Evolutionary conservation across 805 yeast species (phyloP).

Genomic region (Pichia sporocuriosa): DNA sequence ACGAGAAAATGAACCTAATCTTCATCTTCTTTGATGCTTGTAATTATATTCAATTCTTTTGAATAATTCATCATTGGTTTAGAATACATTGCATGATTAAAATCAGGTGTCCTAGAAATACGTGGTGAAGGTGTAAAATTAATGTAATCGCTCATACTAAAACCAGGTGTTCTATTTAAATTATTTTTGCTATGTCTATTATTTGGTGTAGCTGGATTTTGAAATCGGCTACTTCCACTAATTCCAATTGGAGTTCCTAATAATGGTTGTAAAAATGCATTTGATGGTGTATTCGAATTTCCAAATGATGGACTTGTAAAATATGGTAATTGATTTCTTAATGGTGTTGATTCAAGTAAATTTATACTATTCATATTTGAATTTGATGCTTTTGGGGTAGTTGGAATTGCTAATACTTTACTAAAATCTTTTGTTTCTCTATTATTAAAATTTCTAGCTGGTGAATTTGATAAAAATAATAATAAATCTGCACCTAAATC

Average conservation of each 20-base stretch:
- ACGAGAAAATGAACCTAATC: too few species aligned
- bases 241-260: conserved; percentile 17
- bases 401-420: conserved; percentile 17
- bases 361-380: conserved; percentile 13
- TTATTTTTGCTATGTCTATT: conserved; percentile 8
- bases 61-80: conserved; percentile 20
- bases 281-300: conserved; percentile 10
- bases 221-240: conserved; percentile 11
- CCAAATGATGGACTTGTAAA: conserved; percentile 11
- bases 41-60: conserved; percentile 20
- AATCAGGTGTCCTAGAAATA: conserved; percentile 33
- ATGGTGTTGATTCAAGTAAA: conserved; percentile 24
- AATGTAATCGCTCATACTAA: conserved; percentile 78
- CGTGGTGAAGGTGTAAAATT: conserved; percentile 70
- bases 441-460: conserved; percentile 30
- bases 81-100: conserved; percentile 6
- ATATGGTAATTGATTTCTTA: conserved; percentile 17
- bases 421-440: conserved; percentile 8
- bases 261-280: conserved; percentile 10
- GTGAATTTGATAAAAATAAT: conserved; percentile 78
- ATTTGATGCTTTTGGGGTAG: conserved; percentile 25
- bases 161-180: conserved; percentile 51
- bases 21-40: conserved; percentile 7
- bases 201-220: conserved; percentile 30
- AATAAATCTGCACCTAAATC: conserved; percentile 76